Evolutionary conservation across 2,329 filamentous ascomycete genomes (phyloP).

Genomic region (Fusarium sambucinum): DNA sequence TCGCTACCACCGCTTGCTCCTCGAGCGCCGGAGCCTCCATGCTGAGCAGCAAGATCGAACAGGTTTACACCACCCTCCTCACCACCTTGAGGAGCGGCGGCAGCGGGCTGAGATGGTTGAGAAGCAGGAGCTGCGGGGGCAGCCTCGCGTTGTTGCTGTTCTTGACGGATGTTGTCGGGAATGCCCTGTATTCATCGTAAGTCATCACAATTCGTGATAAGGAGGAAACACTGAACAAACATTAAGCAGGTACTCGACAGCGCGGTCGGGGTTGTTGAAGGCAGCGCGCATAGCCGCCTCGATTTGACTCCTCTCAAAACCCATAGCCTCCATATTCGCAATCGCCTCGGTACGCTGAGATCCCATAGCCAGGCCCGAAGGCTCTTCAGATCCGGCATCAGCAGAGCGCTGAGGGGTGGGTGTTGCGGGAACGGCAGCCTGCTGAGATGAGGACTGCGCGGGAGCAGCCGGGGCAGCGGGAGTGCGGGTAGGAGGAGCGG

Average conservation of each 20-base stretch:
- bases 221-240: constrained; percentile 62
- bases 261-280: constrained; percentile 96
- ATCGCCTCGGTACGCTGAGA: constrained; percentile 84
- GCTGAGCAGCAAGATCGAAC: constrained; percentile 91
- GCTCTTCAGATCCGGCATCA: constrained; percentile 58
- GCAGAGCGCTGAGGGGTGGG: constrained; percentile 65
- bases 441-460: constrained; percentile 58
- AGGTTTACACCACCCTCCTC: constrained; percentile 83
- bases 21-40: constrained; percentile 62
- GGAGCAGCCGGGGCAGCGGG: constrained; percentile 66
- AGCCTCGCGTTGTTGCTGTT: constrained; percentile 67
- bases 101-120: constrained; percentile 54
- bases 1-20: constrained; percentile 58
- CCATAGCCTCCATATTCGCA: constrained; percentile 96
- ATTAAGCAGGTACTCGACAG: constrained; percentile 93
- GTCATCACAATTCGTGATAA: constrained; percentile 23
- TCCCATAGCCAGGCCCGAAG: constrained; percentile 88
- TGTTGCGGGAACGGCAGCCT: constrained; percentile 63
- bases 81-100: constrained; percentile 55
- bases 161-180: constrained; percentile 82
- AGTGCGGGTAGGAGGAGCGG: constrained; percentile 68
- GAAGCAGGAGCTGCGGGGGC: constrained; percentile 55
- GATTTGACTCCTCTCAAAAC: constrained; percentile 88
- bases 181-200: constrained; percentile 74
- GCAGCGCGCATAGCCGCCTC: constrained; percentile 95